phyloP scores from a whole-genome alignment of 2,329 filamentous ascomycete species.

The Monilinia aucupariae region DNA sequence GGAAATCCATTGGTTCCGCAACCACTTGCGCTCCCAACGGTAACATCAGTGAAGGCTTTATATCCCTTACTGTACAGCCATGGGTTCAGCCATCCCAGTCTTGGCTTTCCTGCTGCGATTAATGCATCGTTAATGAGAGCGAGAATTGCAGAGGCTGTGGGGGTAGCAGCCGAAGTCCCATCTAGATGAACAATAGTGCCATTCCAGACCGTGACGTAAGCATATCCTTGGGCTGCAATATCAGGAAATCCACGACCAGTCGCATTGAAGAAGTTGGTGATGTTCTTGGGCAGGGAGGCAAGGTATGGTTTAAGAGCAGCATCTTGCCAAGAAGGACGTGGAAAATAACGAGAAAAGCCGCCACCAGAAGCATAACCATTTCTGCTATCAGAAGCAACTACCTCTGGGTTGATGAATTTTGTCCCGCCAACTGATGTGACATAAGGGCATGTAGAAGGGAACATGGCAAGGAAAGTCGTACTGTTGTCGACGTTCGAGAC shows the following conservation, averaged over 20 bases:
- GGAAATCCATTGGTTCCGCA: slow-evolving; percentile 34
- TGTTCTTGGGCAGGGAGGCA: slow-evolving; percentile 38
- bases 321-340: slow-evolving; percentile 43
- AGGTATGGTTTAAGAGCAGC: slow-evolving; percentile 40
- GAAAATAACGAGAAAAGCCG: slow-evolving; percentile 49
- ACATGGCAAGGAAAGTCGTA: slow-evolving; percentile 52
- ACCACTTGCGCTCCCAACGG: slow-evolving; percentile 36
- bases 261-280: slow-evolving; percentile 42
- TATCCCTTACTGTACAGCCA: slow-evolving; percentile 38
- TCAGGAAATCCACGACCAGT: slow-evolving; percentile 47
- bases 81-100: slow-evolving; percentile 41
- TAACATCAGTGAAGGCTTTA: slow-evolving; percentile 39
- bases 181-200: slow-evolving; percentile 38
- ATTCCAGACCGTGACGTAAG: slow-evolving; percentile 42
- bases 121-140: slow-evolving; percentile 57
- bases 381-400: slow-evolving; percentile 36
- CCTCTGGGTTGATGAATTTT: slow-evolving; percentile 35
- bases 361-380: slow-evolving; percentile 39
- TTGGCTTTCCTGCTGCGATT: slow-evolving; percentile 44
- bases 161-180: slow-evolving; percentile 50
- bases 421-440: slow-evolving; percentile 57
- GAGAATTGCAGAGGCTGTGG: slow-evolving; percentile 52
- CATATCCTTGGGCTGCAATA: slow-evolving; percentile 51
- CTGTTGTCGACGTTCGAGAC: slow-evolving; percentile 52
- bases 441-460: slow-evolving; percentile 62